Conservation (phyloP, 345 rosid species). For the Hirschfeldia incana region DNA sequence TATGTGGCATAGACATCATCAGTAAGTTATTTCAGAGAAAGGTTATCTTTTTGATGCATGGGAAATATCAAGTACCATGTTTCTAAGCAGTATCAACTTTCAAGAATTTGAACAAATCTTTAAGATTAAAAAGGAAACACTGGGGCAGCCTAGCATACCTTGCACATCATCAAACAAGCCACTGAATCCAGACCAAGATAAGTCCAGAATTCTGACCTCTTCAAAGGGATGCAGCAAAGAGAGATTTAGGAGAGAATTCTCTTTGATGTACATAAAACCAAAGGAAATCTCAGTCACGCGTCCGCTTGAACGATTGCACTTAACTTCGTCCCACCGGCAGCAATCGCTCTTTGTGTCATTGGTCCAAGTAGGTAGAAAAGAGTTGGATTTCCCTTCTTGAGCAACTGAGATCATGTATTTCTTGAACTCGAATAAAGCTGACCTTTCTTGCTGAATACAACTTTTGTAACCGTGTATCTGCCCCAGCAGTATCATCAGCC, state of each 20-base stretch:
- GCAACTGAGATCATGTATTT: not conserved
- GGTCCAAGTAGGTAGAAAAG: not conserved
- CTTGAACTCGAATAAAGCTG: not conserved
- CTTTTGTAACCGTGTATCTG: not conserved
- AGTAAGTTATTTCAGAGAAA: too few relatives aligned
- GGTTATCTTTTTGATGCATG: too few relatives aligned
- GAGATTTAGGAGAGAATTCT: not conserved
- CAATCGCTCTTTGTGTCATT: constrained; percentile 21
- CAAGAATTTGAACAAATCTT: not conserved
- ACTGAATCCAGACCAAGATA: not conserved
- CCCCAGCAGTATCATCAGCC: not conserved
- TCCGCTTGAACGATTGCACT: not conserved
- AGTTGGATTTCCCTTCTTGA: not conserved
- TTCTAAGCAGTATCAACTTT: not conserved
- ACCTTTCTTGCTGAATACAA: not conserved
- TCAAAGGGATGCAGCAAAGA: constrained; percentile 30
- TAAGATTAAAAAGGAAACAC: not conserved
- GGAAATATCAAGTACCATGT: too few relatives aligned
- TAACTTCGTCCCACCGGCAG: constrained; percentile 1
- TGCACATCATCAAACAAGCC: constrained; percentile 5
- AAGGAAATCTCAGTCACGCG: not conserved
- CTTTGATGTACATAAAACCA: rapidly evolving
- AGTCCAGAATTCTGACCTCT: constrained; percentile 2
- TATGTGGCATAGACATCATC: too few relatives aligned
- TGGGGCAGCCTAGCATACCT: not conserved